Conservation (phyloP, 2,329 filamentous ascomycete species). For the Neopestalotiopsis rosae region DNA sequence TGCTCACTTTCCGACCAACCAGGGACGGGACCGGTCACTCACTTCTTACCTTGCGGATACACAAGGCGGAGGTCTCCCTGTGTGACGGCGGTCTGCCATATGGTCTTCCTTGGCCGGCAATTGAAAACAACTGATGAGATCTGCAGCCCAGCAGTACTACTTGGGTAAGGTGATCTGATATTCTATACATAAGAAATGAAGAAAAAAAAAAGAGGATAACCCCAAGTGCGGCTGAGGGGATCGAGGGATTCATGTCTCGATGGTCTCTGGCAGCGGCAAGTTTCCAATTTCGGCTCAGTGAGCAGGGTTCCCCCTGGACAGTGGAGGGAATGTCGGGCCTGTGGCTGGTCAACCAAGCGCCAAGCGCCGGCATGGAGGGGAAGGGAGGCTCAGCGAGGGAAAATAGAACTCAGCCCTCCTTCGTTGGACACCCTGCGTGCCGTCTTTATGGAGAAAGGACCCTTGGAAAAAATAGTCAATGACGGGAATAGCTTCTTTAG, state of each 20-base stretch:
- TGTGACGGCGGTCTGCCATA: too few relatives aligned
- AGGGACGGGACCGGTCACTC: background rate
- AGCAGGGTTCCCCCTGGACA: slow-evolving; percentile 8
- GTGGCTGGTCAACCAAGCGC: slow-evolving; percentile 13
- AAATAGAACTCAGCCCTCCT: slow-evolving; percentile 4
- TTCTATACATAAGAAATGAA: background rate
- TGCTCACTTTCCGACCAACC: background rate
- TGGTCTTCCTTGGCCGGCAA: too few relatives aligned
- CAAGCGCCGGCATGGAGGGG: slow-evolving; percentile 6
- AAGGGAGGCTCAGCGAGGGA: background rate
- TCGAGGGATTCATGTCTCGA: background rate
- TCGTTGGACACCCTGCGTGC: background rate
- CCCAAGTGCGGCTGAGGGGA: slow-evolving; percentile 8
- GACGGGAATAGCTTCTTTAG: background rate
- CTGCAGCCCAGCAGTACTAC: too few relatives aligned
- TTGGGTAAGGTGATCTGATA: background rate
- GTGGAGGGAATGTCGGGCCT: background rate
- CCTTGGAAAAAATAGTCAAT: background rate
- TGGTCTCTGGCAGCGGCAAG: slow-evolving; percentile 5
- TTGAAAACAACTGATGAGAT: too few relatives aligned
- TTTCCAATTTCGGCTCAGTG: slow-evolving; percentile 13
- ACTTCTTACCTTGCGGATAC: background rate
- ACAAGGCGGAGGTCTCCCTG: too few relatives aligned
- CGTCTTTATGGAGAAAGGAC: background rate
- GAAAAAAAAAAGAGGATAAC: background rate